These are phyloP conservation scores for Alternaria triticina DNA, from an alignment of 2,329 filamentous ascomycete species.

Conservation along the genomic window DNA sequence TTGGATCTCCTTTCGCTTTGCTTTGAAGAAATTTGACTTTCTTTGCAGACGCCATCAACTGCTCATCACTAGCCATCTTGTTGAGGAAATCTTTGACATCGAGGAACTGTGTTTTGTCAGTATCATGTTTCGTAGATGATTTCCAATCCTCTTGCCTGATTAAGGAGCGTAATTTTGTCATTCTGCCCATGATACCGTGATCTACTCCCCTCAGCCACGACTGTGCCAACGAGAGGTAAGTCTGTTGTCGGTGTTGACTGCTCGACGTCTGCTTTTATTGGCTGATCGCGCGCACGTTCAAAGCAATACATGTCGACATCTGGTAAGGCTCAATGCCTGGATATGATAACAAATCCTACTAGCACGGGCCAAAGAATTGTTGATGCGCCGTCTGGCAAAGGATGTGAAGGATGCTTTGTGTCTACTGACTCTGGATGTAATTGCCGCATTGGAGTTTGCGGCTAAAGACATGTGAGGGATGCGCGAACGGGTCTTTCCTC, in stretches of 20 bases:
- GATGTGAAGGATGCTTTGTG: neutral
- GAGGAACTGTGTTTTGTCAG: slow-evolving; percentile 20
- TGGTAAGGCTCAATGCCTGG: neutral
- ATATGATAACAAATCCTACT: neutral
- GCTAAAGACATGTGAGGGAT: neutral
- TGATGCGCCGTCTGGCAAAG: neutral
- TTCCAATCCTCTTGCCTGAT: slow-evolving; percentile 19
- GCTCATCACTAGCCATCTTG: slow-evolving; percentile 17
- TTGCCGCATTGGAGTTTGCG: neutral
- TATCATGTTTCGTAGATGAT: neutral
- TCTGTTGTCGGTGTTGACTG: neutral
- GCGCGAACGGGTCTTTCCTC: neutral
- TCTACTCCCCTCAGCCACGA: slow-evolving; percentile 25
- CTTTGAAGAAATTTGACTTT: slow-evolving; percentile 25
- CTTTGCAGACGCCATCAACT: slow-evolving; percentile 21
- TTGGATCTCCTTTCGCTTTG: slow-evolving; percentile 16
- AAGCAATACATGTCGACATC: slow-evolving; percentile 20
- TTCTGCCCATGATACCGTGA: slow-evolving; percentile 29
- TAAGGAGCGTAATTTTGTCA: slow-evolving; percentile 26
- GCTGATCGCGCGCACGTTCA: neutral
- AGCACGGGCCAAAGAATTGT: neutral
- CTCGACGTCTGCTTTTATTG: neutral
- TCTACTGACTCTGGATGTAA: neutral
- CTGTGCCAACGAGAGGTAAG: slow-evolving; percentile 18
- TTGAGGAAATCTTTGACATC: slow-evolving; percentile 25